These are phyloP conservation scores for Vigna angularis DNA, from an alignment of 306 rosid genomes.

Conservation along the genomic window DNA sequence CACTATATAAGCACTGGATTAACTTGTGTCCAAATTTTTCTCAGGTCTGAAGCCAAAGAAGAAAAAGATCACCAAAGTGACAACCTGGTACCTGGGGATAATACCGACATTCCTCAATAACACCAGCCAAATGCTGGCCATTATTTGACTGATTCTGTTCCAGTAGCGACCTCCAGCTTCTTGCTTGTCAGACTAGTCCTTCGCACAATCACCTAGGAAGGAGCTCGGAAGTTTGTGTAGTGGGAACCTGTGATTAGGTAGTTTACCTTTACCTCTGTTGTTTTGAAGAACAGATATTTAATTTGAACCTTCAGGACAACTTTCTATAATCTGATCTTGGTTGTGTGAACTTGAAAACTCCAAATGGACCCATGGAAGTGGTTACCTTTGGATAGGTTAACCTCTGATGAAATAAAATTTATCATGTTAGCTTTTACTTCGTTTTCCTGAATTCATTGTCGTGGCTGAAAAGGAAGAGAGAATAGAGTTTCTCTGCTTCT, in stretches of 20 bases:
- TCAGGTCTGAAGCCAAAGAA: conserved; percentile 52
- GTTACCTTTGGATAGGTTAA: conserved; percentile 43
- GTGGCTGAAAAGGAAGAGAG: conserved; percentile 2
- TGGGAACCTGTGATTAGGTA: conserved; percentile 34
- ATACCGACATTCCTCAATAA: conserved; percentile 43
- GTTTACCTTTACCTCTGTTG: conserved; percentile 2
- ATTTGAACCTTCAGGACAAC: conserved; percentile 38
- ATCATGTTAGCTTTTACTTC: conserved; percentile 36
- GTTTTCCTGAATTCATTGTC: background rate
- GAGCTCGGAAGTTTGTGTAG: conserved; percentile 36
- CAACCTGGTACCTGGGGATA: conserved; percentile 48
- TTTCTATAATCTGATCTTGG: conserved; percentile 34
- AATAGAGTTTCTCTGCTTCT: background rate
- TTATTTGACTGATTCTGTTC: conserved; percentile 43
- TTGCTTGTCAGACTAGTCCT: conserved; percentile 23
- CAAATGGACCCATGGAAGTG: conserved; percentile 39
- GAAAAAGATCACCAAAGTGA: conserved; percentile 47
- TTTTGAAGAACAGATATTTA: conserved; percentile 26
- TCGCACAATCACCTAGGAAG: conserved; percentile 25
- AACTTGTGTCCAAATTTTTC: conserved; percentile 21
- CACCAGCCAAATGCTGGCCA: conserved; percentile 40
- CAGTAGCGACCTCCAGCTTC: conserved; percentile 41
- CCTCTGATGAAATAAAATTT: conserved; percentile 41
- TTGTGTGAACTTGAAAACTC: conserved; percentile 25
- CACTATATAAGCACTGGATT: background rate